These are phyloP conservation scores for Flaveria brownii DNA, from an alignment of 129 eudicot species.

Conservation along the genomic window DNA sequence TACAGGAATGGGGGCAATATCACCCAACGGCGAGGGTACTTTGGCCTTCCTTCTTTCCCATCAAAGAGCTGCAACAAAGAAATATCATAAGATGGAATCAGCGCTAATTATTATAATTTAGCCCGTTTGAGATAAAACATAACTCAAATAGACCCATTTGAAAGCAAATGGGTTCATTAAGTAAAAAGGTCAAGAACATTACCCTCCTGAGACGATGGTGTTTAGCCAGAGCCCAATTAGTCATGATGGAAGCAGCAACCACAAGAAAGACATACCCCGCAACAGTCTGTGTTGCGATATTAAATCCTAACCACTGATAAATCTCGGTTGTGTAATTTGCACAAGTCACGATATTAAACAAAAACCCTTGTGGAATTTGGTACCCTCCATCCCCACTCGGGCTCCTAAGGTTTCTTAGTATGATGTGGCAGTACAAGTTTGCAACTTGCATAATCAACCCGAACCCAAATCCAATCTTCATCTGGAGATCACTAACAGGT, in stretches of 20 bases:
- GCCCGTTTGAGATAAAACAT: not conserved
- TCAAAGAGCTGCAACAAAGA: constrained; percentile 71
- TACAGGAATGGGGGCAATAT: constrained; percentile 96
- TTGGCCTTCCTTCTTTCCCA: constrained; percentile 96
- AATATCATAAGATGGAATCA: constrained; percentile 12
- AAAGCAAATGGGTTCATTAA: not conserved
- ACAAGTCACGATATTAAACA: constrained; percentile 86
- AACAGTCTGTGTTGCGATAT: constrained; percentile 84
- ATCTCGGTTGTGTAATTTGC: constrained; percentile 96
- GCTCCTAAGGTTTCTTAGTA: constrained; percentile 71
- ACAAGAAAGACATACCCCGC: constrained; percentile 75
- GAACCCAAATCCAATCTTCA: constrained; percentile 80
- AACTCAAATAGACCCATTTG: not conserved
- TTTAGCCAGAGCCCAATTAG: constrained; percentile 95
- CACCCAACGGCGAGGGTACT: constrained; percentile 95
- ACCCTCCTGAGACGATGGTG: constrained; percentile 91
- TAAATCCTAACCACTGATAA: constrained; percentile 94
- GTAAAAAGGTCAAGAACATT: constrained; percentile 7
- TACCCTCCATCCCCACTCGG: constrained; percentile 68
- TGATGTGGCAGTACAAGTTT: constrained; percentile 81
- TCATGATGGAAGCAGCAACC: constrained; percentile 90
- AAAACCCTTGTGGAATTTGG: constrained; percentile 83
- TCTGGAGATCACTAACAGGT: constrained; percentile 72
- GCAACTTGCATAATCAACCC: constrained; percentile 75
- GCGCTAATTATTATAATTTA: not conserved